Percentiles rank a stretch among this genome's conserved stretches.
phyloP scores from a whole-genome alignment of 179 eudicot species.

The Corrigiola litoralis region DNA sequence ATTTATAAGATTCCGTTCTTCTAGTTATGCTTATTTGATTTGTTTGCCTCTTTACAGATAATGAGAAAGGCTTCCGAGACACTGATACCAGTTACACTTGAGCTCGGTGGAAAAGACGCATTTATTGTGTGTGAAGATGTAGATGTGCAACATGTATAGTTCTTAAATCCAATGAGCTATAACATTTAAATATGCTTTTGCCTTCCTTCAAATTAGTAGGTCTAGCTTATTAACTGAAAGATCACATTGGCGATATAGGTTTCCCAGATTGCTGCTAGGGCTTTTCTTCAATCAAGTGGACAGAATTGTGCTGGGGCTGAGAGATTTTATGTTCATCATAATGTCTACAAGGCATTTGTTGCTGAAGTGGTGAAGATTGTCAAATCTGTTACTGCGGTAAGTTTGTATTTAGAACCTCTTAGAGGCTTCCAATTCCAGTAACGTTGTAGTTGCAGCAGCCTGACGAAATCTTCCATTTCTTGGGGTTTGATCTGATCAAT shows the following conservation, averaged over 20 bases:
- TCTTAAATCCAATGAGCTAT: conserved; percentile 7
- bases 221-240: conserved; percentile 7
- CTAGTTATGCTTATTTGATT: conserved; percentile 9
- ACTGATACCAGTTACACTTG: conserved; percentile 94
- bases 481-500: neutral
- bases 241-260: conserved; percentile 41
- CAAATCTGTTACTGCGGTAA: conserved; percentile 89
- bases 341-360: conserved; percentile 70
- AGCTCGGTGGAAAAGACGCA: conserved; percentile 99
- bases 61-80: conserved; percentile 94
- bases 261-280: conserved; percentile 96
- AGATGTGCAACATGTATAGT: conserved; percentile 77
- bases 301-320: conserved; percentile 99
- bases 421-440: neutral
- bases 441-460: neutral
- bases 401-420: conserved; percentile 20
- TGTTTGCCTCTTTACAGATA: conserved; percentile 46
- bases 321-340: conserved; percentile 90
- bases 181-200: neutral
- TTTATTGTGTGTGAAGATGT: conserved; percentile 98
- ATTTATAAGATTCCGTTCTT: neutral
- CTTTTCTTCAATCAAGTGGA: conserved; percentile 95
- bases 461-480: neutral
- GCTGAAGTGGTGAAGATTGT: conserved; percentile 89
- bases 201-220: neutral